These are phyloP conservation scores for Spinellus fusiger DNA, from an alignment of 192 early-diverging fungal genomes.

Conservation along the genomic window DNA sequence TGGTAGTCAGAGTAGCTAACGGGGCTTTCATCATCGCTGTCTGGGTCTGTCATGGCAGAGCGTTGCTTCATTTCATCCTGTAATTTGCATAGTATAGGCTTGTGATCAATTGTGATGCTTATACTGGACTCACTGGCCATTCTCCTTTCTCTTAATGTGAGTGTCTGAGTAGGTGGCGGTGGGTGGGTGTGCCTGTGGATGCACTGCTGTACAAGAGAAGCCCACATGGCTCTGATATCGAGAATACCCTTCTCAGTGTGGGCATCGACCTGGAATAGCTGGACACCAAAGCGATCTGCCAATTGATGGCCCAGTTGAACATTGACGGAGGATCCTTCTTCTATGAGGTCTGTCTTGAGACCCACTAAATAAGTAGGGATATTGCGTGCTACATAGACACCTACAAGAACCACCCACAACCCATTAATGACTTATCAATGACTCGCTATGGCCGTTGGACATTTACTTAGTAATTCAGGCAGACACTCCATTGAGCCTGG, in stretches of 20 bases:
- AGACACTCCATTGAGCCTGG: conserved; percentile 26
- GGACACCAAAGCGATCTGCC: conserved; percentile 9
- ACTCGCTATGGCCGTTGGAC: not conserved
- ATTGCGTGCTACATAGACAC: conserved; percentile 5
- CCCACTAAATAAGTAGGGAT: conserved; percentile 25
- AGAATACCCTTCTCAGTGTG: not conserved
- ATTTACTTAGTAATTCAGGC: conserved; percentile 29
- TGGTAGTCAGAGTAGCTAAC: not conserved
- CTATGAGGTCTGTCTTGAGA: conserved; percentile 24
- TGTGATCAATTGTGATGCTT: not conserved
- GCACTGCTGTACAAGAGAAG: not conserved
- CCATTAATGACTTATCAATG: not conserved
- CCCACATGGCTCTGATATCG: not conserved
- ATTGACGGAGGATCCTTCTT: conserved; percentile 11
- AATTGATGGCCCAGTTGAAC: conserved; percentile 7
- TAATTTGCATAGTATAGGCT: not conserved
- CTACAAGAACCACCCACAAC: not conserved
- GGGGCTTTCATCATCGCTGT: too few species aligned
- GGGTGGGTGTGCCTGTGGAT: not conserved
- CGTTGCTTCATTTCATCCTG: not conserved
- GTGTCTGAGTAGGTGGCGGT: not conserved
- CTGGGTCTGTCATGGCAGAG: not conserved
- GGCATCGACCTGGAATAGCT: conserved; percentile 2
- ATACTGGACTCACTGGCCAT: conserved; percentile 1
- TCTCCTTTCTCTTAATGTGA: not conserved